Evolutionary conservation across 225 moss, liverwort and hornwort genomes (phyloP).

Genomic region (Marchantia paleacea): DNA sequence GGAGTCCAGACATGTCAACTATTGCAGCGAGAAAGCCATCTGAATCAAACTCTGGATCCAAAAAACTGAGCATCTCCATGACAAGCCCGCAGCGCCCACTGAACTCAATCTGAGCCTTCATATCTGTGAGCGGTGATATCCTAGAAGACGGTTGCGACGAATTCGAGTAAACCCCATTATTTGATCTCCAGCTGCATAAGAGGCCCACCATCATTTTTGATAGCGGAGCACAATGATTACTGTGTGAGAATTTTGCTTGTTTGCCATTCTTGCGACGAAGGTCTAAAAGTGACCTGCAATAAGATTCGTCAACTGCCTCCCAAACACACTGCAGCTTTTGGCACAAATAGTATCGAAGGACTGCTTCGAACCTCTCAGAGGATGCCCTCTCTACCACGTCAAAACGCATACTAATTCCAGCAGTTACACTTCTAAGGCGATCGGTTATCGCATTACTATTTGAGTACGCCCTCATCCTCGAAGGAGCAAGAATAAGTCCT

Average conservation of each 20-base stretch:
- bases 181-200: conserved; percentile 18
- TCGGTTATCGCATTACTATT: neutral
- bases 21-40: conserved; percentile 52
- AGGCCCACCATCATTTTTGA: conserved; percentile 20
- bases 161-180: neutral
- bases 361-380: conserved; percentile 33
- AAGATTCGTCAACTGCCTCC: neutral
- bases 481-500: neutral
- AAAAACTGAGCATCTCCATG: conserved; percentile 64
- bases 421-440: neutral
- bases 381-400: conserved; percentile 32
- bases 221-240: neutral
- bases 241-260: neutral
- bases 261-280: neutral
- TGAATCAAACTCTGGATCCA: conserved; percentile 73
- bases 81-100: conserved; percentile 72
- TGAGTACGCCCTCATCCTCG: conserved; percentile 7
- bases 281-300: conserved; percentile 2
- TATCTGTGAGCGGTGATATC: conserved; percentile 18
- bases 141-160: neutral
- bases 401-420: neutral
- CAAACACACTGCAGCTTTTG: conserved; percentile 22
- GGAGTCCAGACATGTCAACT: conserved; percentile 37
- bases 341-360: conserved; percentile 27
- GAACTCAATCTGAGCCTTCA: conserved; percentile 54